Conservation (phyloP, 2,329 filamentous ascomycete species). For the Sarocladium oryzae region DNA sequence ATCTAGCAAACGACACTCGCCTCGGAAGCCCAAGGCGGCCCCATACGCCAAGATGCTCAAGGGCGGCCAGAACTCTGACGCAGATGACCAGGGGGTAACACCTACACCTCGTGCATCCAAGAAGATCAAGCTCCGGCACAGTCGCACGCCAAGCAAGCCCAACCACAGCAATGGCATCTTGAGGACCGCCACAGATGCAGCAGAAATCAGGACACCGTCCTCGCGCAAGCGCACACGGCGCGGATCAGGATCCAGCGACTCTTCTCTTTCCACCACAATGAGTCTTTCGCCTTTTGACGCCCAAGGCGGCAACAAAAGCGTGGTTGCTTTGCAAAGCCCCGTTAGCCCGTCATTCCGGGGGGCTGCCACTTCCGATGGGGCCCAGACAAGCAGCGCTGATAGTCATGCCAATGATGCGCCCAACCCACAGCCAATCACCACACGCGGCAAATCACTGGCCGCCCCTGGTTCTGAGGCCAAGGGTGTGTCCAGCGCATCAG, state of each 20-base stretch:
- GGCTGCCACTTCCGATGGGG: constrained; percentile 15
- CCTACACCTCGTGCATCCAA: constrained; percentile 25
- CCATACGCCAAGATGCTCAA: constrained; percentile 41
- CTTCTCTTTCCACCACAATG: constrained; percentile 34
- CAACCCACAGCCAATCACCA: constrained; percentile 34
- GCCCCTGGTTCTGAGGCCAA: constrained; percentile 24
- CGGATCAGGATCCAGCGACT: constrained; percentile 34
- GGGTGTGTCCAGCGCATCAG: constrained; percentile 27
- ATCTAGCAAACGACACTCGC: constrained; percentile 34
- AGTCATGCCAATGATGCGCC: constrained; percentile 25
- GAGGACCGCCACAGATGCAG: not conserved
- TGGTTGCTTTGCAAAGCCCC: not conserved
- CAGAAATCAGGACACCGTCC: constrained; percentile 26
- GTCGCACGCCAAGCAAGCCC: constrained; percentile 12
- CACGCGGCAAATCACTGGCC: constrained; percentile 32
- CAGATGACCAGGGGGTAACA: constrained; percentile 6
- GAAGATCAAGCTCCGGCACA: constrained; percentile 26
- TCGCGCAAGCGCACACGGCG: constrained; percentile 28
- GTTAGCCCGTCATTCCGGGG: constrained; percentile 22
- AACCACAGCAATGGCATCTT: constrained; percentile 8
- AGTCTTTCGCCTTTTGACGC: constrained; percentile 30
- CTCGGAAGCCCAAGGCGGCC: constrained; percentile 36
- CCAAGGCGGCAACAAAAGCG: not conserved
- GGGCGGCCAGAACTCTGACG: not conserved
- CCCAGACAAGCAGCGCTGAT: constrained; percentile 8